Evolutionary conservation across 768 basidiomycete genomes (phyloP).

Genomic region (Pulveroboletus frians): DNA sequence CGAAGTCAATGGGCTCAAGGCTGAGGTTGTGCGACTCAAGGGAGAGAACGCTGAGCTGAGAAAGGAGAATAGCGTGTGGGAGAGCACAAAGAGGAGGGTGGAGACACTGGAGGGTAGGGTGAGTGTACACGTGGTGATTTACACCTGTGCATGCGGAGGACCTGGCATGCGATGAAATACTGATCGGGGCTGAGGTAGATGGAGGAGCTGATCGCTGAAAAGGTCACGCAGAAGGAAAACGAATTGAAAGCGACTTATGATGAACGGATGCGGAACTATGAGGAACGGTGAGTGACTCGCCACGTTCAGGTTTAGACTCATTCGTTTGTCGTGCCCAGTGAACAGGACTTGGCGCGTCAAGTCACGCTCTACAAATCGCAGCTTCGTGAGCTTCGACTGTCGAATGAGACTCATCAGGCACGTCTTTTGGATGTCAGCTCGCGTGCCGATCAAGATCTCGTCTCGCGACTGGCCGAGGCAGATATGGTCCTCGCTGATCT

Average conservation of each 20-base stretch:
- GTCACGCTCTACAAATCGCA: slow-evolving; percentile 84
- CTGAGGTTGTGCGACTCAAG: slow-evolving; percentile 64
- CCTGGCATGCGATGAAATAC: not conserved
- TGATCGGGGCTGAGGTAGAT: slow-evolving; percentile 52
- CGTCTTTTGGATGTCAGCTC: slow-evolving; percentile 88
- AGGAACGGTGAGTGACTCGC: slow-evolving; percentile 66
- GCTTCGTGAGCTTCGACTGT: slow-evolving; percentile 82
- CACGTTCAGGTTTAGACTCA: not conserved
- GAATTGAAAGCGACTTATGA: slow-evolving; percentile 97
- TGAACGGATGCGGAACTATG: slow-evolving; percentile 92
- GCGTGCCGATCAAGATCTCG: slow-evolving; percentile 90
- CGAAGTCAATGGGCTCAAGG: slow-evolving; percentile 73
- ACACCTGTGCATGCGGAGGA: not conserved
- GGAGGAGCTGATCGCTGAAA: slow-evolving; percentile 89
- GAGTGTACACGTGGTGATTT: slow-evolving; percentile 9
- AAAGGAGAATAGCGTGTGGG: slow-evolving; percentile 60
- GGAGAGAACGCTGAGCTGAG: slow-evolving; percentile 83
- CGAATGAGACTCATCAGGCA: slow-evolving; percentile 90
- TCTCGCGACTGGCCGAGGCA: slow-evolving; percentile 84
- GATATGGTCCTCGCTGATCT: slow-evolving; percentile 95
- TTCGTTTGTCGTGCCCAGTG: slow-evolving; percentile 42
- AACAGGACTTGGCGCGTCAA: slow-evolving; percentile 91
- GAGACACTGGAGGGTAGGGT: slow-evolving; percentile 85
- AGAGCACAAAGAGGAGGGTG: slow-evolving; percentile 68
- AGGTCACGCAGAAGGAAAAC: slow-evolving; percentile 88